A percentile compares a stretch with the other conserved stretches of the same genome.
These are phyloP conservation scores for Phytophthora kernoviae DNA, from an alignment of 352 stramenopile genomes.

Conservation along the genomic window DNA sequence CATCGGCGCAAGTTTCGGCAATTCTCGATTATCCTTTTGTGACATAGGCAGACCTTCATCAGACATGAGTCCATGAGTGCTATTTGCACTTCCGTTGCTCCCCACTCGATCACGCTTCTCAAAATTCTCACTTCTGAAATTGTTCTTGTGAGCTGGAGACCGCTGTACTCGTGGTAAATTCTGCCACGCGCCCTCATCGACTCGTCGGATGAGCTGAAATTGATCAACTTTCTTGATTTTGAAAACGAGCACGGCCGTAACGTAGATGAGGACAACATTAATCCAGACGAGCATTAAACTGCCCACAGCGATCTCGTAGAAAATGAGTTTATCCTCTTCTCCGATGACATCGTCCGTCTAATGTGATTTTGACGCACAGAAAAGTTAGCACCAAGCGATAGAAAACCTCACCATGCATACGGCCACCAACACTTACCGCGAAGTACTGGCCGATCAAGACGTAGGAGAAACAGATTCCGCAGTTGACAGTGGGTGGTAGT, in stretches of 20 bases:
- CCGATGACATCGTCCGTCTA: conserved; percentile 74
- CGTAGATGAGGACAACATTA: conserved; percentile 90
- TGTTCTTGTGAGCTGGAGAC: conserved; percentile 46
- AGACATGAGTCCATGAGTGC: conserved; percentile 24
- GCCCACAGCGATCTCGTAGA: conserved; percentile 87
- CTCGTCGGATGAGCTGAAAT: conserved; percentile 80
- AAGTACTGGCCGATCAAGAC: conserved; percentile 87
- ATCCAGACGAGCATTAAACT: conserved; percentile 87
- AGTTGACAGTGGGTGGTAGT: conserved; percentile 87
- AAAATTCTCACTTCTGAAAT: background rate
- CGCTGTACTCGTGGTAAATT: conserved; percentile 78
- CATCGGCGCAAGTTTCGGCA: conserved; percentile 20
- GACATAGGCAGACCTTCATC: conserved; percentile 7
- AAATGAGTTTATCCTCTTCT: conserved; percentile 84
- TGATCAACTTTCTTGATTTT: conserved; percentile 89
- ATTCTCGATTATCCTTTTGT: conserved; percentile 5
- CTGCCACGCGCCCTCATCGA: conserved; percentile 81
- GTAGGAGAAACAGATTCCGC: conserved; percentile 87
- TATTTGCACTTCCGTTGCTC: conserved; percentile 53
- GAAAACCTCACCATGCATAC: conserved; percentile 3
- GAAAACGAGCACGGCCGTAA: conserved; percentile 86
- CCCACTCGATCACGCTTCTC: conserved; percentile 29
- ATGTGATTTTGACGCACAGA: conserved; percentile 2
- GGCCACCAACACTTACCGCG: conserved; percentile 43
- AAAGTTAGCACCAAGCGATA: too few species aligned